Evolutionary conservation across 2,329 filamentous ascomycete species (phyloP), one percentile per base, ranked within the genome.

Genomic region (Westerdykella aurantiaca): DNA sequence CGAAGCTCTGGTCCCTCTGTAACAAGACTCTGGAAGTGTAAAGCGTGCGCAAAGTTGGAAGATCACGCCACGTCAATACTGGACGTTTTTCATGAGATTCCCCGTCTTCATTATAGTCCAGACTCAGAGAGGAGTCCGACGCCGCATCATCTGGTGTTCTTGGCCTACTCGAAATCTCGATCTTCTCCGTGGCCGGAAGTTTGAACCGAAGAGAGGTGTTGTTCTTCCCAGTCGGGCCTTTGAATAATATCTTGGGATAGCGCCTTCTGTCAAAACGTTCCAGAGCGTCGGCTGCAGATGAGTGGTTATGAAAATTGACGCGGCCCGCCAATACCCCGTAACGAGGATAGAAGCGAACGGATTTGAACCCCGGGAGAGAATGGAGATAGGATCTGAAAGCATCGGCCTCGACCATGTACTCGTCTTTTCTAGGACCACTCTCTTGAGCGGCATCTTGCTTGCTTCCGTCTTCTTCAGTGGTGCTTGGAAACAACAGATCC

Each of bases 31-130:
- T 44, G 18, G 55, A 48, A 37, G 50, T 48, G 34, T 66, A 66
- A 9, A 67, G 34, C 1, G 53, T 51, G 17, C 51, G 50, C 10
- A 67, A 41, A 2, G 51, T 63, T 1, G 60, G 58, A 11, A 66
- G 59, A 1, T 61, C 51, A 9, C 44, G 39, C 14, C 53, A 16
- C 0, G 47, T 35, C 9, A 60, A 33, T 2, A 58, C 29, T 5
- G 48, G 38, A 21, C 41, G 38, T 35, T 40, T 44, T 7, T 17
- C 38, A 18, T 31, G 23, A 31, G 35, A 21, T 29, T 42, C 37
- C 23, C 44, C 38, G 7, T 46, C 45, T 14, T n/a, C 31, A 22
- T 52, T 43, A 9, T 53, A 48, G 5, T 25, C 21, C 16, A 56
- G 39, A 17, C 48, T 46, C 16, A 14, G 29, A 1, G 55, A 49